phyloP scores from a whole-genome alignment of 768 basidiomycete genomes.

The Hygrocybe punicea region DNA sequence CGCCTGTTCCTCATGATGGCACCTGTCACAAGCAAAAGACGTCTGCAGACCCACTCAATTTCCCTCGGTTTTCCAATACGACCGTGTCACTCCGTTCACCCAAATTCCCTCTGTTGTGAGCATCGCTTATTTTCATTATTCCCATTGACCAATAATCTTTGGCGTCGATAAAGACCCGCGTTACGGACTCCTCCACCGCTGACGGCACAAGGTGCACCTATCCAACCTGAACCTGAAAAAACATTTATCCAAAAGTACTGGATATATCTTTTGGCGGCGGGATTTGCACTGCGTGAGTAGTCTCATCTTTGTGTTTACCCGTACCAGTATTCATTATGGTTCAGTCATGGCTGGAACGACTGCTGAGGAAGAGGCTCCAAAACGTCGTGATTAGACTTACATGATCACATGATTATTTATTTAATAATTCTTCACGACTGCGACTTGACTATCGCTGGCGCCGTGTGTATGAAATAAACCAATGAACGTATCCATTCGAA shows the following conservation, averaged over 20 bases:
- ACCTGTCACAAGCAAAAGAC: conserved; percentile 48
- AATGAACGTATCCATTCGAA: conserved; percentile 46
- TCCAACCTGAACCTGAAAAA: conserved; percentile 63
- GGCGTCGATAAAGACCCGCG: conserved; percentile 49
- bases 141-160: conserved; percentile 1
- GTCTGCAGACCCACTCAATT: neutral
- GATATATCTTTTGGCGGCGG: conserved; percentile 67
- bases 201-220: conserved; percentile 55
- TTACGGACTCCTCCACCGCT: conserved; percentile 61
- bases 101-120: conserved; percentile 57
- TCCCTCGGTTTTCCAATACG: conserved; percentile 37
- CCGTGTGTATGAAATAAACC: no score
- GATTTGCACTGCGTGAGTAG: conserved; percentile 57
- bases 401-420: neutral
- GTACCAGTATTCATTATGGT: neutral
- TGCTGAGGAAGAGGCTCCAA: conserved; percentile 38
- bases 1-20: conserved; percentile 65
- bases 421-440: neutral
- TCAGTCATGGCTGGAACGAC: conserved; percentile 37
- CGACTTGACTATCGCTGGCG: no score
- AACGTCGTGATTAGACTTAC: neutral
- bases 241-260: conserved; percentile 87
- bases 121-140: conserved; percentile 9
- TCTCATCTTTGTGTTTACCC: neutral
- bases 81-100: conserved; percentile 48